phyloP scores from a whole-genome alignment of 257 asterid species.

The Penstemon eatonii region DNA sequence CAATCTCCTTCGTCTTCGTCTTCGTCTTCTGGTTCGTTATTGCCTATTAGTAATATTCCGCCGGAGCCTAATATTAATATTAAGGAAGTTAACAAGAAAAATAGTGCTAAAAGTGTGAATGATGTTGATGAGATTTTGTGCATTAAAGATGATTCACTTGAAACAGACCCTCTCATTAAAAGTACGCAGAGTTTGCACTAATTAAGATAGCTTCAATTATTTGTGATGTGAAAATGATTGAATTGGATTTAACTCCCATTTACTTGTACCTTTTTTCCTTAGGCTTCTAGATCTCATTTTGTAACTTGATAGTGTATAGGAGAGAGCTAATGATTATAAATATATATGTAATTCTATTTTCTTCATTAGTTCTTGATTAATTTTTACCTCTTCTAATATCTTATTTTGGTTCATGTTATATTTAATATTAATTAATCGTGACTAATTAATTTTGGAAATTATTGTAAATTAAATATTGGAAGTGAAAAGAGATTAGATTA shows the following conservation, averaged over 20 bases:
- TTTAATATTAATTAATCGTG: too few species aligned
- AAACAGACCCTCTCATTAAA: constrained; percentile 66
- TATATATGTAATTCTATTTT: not conserved
- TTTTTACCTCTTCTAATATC: too few species aligned
- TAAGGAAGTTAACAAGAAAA: constrained; percentile 12
- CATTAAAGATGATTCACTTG: constrained; percentile 44
- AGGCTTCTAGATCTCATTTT: constrained; percentile 18
- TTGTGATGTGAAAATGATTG: constrained; percentile 38
- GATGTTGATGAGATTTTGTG: constrained; percentile 52
- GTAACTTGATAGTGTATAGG: constrained; percentile 31
- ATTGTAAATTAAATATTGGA: constrained; percentile 1
- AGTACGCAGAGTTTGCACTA: constrained; percentile 42
- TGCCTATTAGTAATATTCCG: constrained; percentile 36
- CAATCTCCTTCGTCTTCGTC: constrained; percentile 29
- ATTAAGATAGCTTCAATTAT: constrained; percentile 20
- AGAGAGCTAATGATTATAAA: constrained; percentile 13
- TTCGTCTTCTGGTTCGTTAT: constrained; percentile 13
- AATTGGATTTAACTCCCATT: constrained; percentile 24
- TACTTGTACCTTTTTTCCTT: constrained; percentile 25
- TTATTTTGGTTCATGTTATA: too few species aligned
- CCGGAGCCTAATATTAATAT: constrained; percentile 2
- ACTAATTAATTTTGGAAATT: not conserved
- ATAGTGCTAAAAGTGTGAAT: not conserved
- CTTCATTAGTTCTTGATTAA: not conserved
- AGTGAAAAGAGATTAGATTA: constrained; percentile 22